Percentiles rank a stretch among this genome's conserved stretches.
phyloP scores from a whole-genome alignment of 1,139 yeast genomes.

The Geotrichum bryndzae region DNA sequence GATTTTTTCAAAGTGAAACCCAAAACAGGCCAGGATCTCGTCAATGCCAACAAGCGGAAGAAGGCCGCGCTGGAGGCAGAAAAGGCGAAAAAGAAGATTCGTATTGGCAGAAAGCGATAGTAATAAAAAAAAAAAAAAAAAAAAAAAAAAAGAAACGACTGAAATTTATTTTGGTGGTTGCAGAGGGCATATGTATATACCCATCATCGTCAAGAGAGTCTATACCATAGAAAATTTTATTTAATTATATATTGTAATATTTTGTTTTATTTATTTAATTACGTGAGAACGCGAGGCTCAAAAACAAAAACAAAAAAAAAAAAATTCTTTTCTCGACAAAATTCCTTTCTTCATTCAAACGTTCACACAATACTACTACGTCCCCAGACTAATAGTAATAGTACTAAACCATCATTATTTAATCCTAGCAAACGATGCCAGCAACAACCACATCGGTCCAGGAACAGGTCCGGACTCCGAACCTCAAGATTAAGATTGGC shows the following conservation, averaged over 20 bases:
- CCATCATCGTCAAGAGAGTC: no score
- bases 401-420: no score
- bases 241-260: no score
- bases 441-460: background rate
- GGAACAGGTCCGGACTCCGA: slow-evolving; percentile 8
- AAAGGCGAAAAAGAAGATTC: slow-evolving; percentile 23
- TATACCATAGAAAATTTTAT: no score
- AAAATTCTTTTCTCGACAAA: background rate
- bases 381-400: no score
- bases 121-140: no score
- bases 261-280: no score
- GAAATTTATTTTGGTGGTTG: no score
- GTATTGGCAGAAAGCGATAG: slow-evolving; percentile 13
- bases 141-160: no score
- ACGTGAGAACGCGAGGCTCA: background rate
- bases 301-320: background rate
- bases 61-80: slow-evolving; percentile 24
- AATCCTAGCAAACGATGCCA: background rate
- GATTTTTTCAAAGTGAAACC: slow-evolving; percentile 80
- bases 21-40: slow-evolving; percentile 25
- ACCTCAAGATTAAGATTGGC: slow-evolving; percentile 29
- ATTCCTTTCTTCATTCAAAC: background rate
- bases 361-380: background rate
- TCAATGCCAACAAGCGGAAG: slow-evolving; percentile 28
- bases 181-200: no score